These are phyloP conservation scores for Wolfiporia cocos DNA, from an alignment of 1,284 basidiomycete genomes.

Conservation along the genomic window DNA sequence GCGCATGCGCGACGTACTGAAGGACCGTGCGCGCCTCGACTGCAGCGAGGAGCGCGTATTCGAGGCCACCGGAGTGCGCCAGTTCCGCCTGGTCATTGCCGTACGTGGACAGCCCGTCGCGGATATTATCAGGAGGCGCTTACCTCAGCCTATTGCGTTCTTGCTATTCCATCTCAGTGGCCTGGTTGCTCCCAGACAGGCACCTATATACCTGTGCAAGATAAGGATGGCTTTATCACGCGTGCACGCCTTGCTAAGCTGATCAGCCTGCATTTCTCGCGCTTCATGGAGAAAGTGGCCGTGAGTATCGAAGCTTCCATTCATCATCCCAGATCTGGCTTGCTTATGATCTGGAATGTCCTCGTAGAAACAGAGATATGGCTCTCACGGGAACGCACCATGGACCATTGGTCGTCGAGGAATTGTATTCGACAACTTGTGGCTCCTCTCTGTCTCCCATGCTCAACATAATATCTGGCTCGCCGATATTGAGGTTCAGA, in stretches of 20 bases:
- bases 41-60: slow-evolving; percentile 11
- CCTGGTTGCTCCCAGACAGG: slow-evolving; percentile 14
- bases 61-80: slow-evolving; percentile 11
- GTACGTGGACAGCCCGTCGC: slow-evolving; percentile 11
- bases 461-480: slow-evolving; percentile 15
- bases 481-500: slow-evolving; percentile 15
- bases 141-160: background rate
- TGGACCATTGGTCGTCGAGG: slow-evolving; percentile 11
- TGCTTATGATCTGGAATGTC: background rate
- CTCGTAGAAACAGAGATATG: slow-evolving; percentile 9
- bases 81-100: slow-evolving; percentile 13
- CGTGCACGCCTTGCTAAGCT: slow-evolving; percentile 11
- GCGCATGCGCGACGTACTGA: slow-evolving; percentile 12
- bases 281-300: slow-evolving; percentile 6
- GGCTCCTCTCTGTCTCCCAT: slow-evolving; percentile 13
- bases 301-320: slow-evolving; percentile 5
- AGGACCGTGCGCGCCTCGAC: slow-evolving; percentile 7
- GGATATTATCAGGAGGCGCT: background rate
- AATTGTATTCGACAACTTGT: slow-evolving; percentile 13
- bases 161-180: slow-evolving; percentile 11
- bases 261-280: slow-evolving; percentile 8
- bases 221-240: slow-evolving; percentile 10
- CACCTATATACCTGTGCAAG: slow-evolving; percentile 12
- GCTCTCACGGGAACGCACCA: background rate
- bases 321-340: background rate